Conservation (phyloP, 768 basidiomycete genomes). For the Floccularia luteovirens region DNA sequence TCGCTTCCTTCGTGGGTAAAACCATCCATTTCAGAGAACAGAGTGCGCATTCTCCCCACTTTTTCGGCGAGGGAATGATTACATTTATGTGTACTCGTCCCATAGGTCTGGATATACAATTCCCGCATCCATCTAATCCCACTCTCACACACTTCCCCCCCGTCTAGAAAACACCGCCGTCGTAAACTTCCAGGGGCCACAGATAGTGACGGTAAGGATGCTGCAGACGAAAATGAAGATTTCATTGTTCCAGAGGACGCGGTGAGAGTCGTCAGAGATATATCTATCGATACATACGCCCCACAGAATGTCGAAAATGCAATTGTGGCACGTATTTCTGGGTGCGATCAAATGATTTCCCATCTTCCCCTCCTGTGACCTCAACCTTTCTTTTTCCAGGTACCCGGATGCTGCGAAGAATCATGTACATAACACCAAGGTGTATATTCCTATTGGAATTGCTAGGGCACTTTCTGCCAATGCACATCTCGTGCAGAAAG, state of each 20-base stretch:
- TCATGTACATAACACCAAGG: constrained; percentile 74
- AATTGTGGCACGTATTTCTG: constrained; percentile 65
- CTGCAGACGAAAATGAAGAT: constrained; percentile 30
- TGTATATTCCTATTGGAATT: constrained; percentile 74
- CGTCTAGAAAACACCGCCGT: constrained; percentile 44
- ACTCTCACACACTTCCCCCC: constrained; percentile 63
- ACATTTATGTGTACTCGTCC: constrained; percentile 17
- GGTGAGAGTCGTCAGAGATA: constrained; percentile 50
- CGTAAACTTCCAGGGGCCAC: constrained; percentile 31
- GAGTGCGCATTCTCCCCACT: constrained; percentile 52
- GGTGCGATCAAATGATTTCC: constrained; percentile 28
- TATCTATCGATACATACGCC: constrained; percentile 47
- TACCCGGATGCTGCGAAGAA: constrained; percentile 62
- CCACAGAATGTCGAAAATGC: constrained; percentile 50
- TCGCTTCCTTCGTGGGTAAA: constrained; percentile 85
- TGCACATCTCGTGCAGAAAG: constrained; percentile 74
- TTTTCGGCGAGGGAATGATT: constrained; percentile 22
- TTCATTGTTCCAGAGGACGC: constrained; percentile 60
- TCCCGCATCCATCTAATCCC: constrained; percentile 85
- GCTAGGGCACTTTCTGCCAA: constrained; percentile 59
- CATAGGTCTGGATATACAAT: constrained; percentile 86
- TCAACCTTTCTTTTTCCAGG: constrained; percentile 24
- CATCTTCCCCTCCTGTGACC: not conserved
- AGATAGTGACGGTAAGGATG: constrained; percentile 47
- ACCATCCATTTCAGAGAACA: constrained; percentile 86